Evolutionary conservation across 192 early-diverging fungal species (phyloP).

Genomic region (Fimicolochytrium jonesii): DNA sequence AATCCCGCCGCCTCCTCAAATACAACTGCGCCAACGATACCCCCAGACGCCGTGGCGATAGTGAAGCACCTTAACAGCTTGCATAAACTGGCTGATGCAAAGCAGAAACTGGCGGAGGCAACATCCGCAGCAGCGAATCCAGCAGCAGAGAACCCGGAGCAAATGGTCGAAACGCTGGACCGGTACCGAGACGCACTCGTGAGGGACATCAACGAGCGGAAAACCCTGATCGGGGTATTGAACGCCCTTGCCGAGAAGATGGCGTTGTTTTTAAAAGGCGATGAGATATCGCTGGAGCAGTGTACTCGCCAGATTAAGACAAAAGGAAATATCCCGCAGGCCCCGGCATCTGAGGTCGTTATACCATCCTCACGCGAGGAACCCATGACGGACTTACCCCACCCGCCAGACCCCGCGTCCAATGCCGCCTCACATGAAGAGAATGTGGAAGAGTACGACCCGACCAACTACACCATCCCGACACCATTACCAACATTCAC

Average conservation of each 20-base stretch:
- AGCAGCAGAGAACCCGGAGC: background rate
- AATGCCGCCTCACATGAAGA: too few species aligned
- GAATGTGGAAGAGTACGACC: too few species aligned
- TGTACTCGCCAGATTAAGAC: too few species aligned
- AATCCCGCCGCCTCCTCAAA: background rate
- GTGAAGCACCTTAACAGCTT: background rate
- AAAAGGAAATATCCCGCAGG: too few species aligned
- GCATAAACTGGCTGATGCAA: background rate
- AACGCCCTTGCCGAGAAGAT: background rate
- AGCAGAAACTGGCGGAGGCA: background rate
- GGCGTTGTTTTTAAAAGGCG: conserved; percentile 1
- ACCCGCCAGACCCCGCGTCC: too few species aligned
- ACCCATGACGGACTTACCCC: too few species aligned
- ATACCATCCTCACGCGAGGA: too few species aligned
- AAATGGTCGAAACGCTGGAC: background rate
- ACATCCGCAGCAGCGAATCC: background rate
- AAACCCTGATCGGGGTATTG: background rate
- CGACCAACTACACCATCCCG: too few species aligned
- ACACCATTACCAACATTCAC: too few species aligned
- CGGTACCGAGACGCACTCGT: background rate
- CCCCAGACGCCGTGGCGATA: background rate
- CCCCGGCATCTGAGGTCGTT: too few species aligned
- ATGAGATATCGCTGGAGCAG: background rate
- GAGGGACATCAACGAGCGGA: background rate
- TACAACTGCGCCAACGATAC: background rate